Evolutionary conservation across 371 early-diverging fungal genomes (phyloP).

Genomic region (Mortierella sp.): DNA sequence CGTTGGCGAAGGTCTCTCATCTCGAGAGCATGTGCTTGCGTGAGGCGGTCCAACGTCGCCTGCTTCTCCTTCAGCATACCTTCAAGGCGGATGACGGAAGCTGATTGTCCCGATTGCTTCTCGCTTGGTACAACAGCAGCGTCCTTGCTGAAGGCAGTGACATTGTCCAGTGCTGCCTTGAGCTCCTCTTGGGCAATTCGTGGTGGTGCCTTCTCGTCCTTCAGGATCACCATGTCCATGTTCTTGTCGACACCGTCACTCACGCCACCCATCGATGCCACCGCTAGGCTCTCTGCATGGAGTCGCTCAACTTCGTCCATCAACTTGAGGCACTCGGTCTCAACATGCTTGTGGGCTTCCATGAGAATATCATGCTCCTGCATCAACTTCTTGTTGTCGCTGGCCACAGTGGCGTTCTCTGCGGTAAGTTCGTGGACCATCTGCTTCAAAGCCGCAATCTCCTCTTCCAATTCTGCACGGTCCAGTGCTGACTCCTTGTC

Average conservation of each 20-base stretch:
- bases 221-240: constrained; percentile 30
- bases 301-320: constrained; percentile 82
- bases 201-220: constrained; percentile 47
- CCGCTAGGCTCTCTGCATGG: constrained; percentile 64
- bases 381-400: constrained; percentile 65
- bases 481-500: constrained; percentile 31
- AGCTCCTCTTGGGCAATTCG: constrained; percentile 28
- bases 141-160: constrained; percentile 24
- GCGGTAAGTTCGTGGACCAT: constrained; percentile 52
- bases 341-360: constrained; percentile 73
- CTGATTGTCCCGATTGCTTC: constrained; percentile 38
- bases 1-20: constrained; percentile 65
- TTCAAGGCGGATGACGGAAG: constrained; percentile 50
- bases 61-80: constrained; percentile 61
- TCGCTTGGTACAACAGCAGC: constrained; percentile 14
- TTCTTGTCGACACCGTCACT: constrained; percentile 27
- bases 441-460: constrained; percentile 46
- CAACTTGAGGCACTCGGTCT: constrained; percentile 76
- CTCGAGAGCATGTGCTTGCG: constrained; percentile 62
- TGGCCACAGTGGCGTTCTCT: constrained; percentile 49
- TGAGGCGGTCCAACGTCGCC: constrained; percentile 61
- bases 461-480: constrained; percentile 42
- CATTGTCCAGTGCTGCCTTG: constrained; percentile 33
- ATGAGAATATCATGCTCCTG: constrained; percentile 63
- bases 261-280: constrained; percentile 48